Conservation (phyloP, 2,329 filamentous ascomycete species). For the Sporothrix curviconia region DNA sequence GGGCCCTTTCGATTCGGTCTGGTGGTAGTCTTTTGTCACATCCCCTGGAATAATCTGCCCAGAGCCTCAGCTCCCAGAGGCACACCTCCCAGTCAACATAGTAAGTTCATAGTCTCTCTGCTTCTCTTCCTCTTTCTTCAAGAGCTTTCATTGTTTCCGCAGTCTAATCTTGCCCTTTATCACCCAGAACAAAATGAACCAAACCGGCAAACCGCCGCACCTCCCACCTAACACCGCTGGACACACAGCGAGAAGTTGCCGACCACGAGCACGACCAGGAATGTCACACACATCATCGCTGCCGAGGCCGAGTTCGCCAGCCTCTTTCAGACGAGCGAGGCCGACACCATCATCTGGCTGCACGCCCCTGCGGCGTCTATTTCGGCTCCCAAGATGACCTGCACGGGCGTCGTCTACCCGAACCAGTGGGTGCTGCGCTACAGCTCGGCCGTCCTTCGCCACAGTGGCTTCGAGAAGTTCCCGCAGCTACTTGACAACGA, state of each 20-base stretch:
- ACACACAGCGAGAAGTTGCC: background rate
- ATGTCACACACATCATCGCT: slow-evolving; percentile 15
- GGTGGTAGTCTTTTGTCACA: too few relatives aligned
- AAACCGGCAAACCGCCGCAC: too few relatives aligned
- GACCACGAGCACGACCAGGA: slow-evolving; percentile 3
- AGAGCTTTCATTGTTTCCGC: too few relatives aligned
- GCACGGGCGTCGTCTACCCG: slow-evolving; percentile 14
- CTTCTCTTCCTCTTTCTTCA: too few relatives aligned
- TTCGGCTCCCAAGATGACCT: slow-evolving; percentile 11
- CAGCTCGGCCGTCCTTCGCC: slow-evolving; percentile 14
- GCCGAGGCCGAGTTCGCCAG: slow-evolving; percentile 17
- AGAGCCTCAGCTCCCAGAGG: too few relatives aligned
- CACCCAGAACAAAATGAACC: too few relatives aligned
- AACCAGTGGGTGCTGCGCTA: slow-evolving; percentile 15
- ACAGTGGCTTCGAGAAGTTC: slow-evolving; percentile 17
- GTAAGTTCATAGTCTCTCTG: too few relatives aligned
- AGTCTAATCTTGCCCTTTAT: too few relatives aligned
- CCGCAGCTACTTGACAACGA: slow-evolving; percentile 14
- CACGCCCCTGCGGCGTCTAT: slow-evolving; percentile 1
- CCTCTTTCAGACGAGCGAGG: slow-evolving; percentile 11
- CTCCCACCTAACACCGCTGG: background rate
- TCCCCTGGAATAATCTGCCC: too few relatives aligned
- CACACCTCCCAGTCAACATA: too few relatives aligned
- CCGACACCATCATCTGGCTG: slow-evolving; percentile 19
- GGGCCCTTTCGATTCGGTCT: too few relatives aligned